A percentile compares a stretch with the other conserved stretches of the same genome.
phyloP scores from a whole-genome alignment of 306 rosid species.

The Pterocarpus macrocarpus region DNA sequence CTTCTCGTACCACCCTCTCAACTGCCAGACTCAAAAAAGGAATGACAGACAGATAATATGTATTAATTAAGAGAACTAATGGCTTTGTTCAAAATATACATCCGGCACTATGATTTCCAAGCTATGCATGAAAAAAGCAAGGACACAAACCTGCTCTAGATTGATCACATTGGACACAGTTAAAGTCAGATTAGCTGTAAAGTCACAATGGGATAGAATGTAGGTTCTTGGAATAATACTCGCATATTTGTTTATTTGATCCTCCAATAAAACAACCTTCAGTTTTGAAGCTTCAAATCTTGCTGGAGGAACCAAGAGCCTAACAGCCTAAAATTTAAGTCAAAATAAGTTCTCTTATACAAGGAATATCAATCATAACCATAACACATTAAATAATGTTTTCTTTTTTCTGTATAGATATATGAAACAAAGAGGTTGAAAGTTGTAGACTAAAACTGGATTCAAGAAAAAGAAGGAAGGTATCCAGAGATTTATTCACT shows the following conservation, averaged over 20 bases:
- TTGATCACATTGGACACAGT: slow-evolving; percentile 91
- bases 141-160: slow-evolving; percentile 80
- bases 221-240: slow-evolving; percentile 91
- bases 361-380: slow-evolving; percentile 23
- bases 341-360: not conserved
- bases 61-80: not conserved
- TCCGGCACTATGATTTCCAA: not conserved
- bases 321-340: slow-evolving; percentile 62
- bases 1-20: slow-evolving; percentile 92
- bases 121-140: not conserved
- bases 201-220: slow-evolving; percentile 94
- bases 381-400: slow-evolving; percentile 7
- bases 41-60: slow-evolving; percentile 20
- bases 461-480: slow-evolving; percentile 16
- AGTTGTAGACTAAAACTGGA: slow-evolving; percentile 27
- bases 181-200: slow-evolving; percentile 92
- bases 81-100: slow-evolving; percentile 12
- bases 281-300: slow-evolving; percentile 90
- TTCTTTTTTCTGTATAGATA: not conserved
- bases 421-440: slow-evolving; percentile 31
- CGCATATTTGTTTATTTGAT: slow-evolving; percentile 60
- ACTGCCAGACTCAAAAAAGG: slow-evolving; percentile 56
- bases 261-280: slow-evolving; percentile 75
- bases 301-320: slow-evolving; percentile 85
- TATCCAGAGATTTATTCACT: slow-evolving; percentile 25